A percentile compares a stretch with the other conserved stretches of the same genome.
Evolutionary conservation across 2,329 filamentous ascomycete species (phyloP).

Genomic region (Triangularia verruculosa): DNA sequence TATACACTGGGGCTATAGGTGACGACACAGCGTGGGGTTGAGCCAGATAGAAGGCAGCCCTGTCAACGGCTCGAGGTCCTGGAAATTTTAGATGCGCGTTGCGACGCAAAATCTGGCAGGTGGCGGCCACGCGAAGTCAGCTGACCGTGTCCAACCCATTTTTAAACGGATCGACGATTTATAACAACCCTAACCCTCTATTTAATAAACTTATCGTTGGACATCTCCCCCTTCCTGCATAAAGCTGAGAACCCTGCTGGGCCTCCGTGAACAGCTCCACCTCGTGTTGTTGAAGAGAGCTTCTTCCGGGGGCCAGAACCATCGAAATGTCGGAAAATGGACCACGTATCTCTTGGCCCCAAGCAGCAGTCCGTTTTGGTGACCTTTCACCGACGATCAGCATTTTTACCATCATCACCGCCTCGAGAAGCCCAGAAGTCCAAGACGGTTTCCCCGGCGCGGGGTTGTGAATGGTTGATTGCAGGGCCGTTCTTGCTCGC

Average conservation of each 20-base stretch:
- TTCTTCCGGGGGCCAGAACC: background rate
- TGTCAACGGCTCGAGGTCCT: background rate
- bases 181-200: constrained; percentile 20
- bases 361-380: background rate
- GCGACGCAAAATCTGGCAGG: background rate
- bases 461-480: constrained; percentile 12
- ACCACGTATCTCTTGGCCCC: background rate
- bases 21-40: background rate
- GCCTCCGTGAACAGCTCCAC: background rate
- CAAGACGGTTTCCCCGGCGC: background rate
- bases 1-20: background rate
- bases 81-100: constrained; percentile 16
- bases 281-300: background rate
- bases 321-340: background rate
- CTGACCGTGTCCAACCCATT: constrained; percentile 7
- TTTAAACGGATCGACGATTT: background rate
- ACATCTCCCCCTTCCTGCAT: too few relatives aligned
- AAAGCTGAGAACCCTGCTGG: background rate
- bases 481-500: background rate
- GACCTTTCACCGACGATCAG: constrained; percentile 18
- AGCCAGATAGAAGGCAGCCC: background rate
- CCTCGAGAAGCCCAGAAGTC: background rate
- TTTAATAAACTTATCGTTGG: background rate
- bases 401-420: constrained; percentile 6
- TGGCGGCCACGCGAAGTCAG: constrained; percentile 21